Evolutionary conservation across 164 flowering plant species (phyloP), one percentile per base, ranked within the genome.

Genomic region (Macadamia tetraphylla): DNA sequence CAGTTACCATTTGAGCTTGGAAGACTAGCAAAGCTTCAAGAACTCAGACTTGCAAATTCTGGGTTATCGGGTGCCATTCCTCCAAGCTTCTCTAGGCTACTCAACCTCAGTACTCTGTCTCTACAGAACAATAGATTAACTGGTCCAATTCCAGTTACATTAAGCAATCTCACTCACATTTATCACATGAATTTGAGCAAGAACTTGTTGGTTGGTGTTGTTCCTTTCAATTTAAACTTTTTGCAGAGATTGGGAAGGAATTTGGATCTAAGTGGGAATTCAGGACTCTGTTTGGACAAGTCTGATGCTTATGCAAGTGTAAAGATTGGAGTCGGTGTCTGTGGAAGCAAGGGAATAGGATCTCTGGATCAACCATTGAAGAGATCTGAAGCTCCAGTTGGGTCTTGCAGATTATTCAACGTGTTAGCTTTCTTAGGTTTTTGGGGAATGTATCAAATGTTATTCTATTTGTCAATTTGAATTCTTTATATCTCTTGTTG

Each of bases 101-200:
- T 42, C 65, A 88, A 89, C 56, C 76, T 92, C 67, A 89, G 78
- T 79, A 80, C 92, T 10, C 63, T 92, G 43, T 89, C 94, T 31
- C 70, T 92, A 53, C 83, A 86, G 60, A 87, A 86, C 82, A 89
- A 92, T 80, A 73, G 77, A 32, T 76, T 89, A 59, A 80, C 78
- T 42, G 94, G 94, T 32, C 82, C 78, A 72, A 88, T 92, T 32
- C 95, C 97, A 7, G 74, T 63, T 1, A 83, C 83, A 7, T 77
- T 89, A 32, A 74, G 81, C 23, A 65, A 57, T 46, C 79, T 89
- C 15, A 74, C 86, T 18, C 94, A 82, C 69, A 80, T 92, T 0
- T 89, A 87, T 74, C 96, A 92, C 79, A 58, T 92, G 82, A 92
- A 92, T 76, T 76, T 92, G 31, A 92, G 96, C 74, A 81, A 86